These are phyloP conservation scores for Hericium rajendrae DNA, from an alignment of 768 basidiomycete genomes.

Conservation along the genomic window DNA sequence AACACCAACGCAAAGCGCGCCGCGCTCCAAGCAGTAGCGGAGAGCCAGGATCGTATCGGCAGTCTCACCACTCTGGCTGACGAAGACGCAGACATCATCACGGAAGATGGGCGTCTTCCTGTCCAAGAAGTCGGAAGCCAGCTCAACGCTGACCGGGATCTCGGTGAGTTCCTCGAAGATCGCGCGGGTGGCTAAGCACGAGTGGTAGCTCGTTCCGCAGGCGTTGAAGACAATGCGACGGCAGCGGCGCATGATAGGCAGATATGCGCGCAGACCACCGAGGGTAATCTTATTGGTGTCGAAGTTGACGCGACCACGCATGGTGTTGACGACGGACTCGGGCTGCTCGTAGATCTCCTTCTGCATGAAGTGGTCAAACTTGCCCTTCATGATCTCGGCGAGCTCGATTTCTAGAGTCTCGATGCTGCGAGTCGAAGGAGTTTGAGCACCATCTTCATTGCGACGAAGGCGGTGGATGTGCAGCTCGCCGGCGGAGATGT, in stretches of 20 bases:
- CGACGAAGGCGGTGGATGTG: slow-evolving; percentile 98
- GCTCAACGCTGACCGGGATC: slow-evolving; percentile 93
- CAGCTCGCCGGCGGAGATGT: slow-evolving; percentile 92
- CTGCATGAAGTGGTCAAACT: slow-evolving; percentile 99
- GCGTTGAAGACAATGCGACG: slow-evolving; percentile 93
- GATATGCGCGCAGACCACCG: slow-evolving; percentile 90
- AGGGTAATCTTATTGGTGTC: slow-evolving; percentile 86
- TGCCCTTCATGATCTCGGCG: slow-evolving; percentile 99
- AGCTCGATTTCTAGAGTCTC: slow-evolving; percentile 98
- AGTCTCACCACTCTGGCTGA: slow-evolving; percentile 97
- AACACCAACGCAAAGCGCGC: slow-evolving; percentile 93
- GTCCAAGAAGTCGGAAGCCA: slow-evolving; percentile 97
- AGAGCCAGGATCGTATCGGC: slow-evolving; percentile 96
- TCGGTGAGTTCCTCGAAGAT: slow-evolving; percentile 99
- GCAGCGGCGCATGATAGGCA: slow-evolving; percentile 91
- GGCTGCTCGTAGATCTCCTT: slow-evolving; percentile 99
- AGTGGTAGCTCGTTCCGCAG: slow-evolving; percentile 99
- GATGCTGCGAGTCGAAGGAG: slow-evolving; percentile 78
- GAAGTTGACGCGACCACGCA: slow-evolving; percentile 99
- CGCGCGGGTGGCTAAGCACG: slow-evolving; percentile 89
- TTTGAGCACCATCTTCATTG: slow-evolving; percentile 60
- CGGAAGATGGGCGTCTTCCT: slow-evolving; percentile 99
- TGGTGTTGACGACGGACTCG: slow-evolving; percentile 98
- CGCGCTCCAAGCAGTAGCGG: slow-evolving; percentile 93
- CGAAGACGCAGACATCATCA: slow-evolving; percentile 93